A percentile compares a stretch with the other conserved stretches of the same genome.
These are phyloP conservation scores for Picochlorum costavermella DNA, from an alignment of 139 green algal species.

Conservation along the genomic window DNA sequence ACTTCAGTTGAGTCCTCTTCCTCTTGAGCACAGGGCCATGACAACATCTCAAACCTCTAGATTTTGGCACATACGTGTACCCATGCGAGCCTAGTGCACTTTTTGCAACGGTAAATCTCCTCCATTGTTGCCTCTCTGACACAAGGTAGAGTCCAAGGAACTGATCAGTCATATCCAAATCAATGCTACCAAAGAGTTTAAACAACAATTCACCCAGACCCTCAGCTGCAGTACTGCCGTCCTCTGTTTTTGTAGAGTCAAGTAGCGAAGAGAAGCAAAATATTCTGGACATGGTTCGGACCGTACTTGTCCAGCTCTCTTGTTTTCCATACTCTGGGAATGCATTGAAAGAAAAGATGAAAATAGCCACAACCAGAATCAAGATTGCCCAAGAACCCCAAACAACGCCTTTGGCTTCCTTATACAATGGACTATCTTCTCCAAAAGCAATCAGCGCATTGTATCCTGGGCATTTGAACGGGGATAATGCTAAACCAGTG, in stretches of 20 bases:
- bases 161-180: constrained; percentile 26
- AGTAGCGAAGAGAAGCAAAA: constrained; percentile 10
- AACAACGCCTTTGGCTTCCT: background rate
- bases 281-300: background rate
- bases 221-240: constrained; percentile 1
- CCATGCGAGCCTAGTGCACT: constrained; percentile 1
- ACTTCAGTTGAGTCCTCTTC: too few relatives aligned
- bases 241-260: constrained; percentile 1
- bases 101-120: constrained; percentile 10
- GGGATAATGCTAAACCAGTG: background rate
- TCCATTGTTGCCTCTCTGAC: constrained; percentile 14
- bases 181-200: constrained; percentile 26
- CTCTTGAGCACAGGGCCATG: too few relatives aligned
- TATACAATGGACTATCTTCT: background rate
- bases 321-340: constrained; percentile 23
- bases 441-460: background rate
- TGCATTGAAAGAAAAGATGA: constrained; percentile 20
- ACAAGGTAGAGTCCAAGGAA: constrained; percentile 23
- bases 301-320: constrained; percentile 17
- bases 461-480: background rate
- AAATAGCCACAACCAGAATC: background rate
- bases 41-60: background rate
- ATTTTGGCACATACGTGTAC: background rate
- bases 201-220: constrained; percentile 21
- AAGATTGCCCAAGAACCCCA: background rate